phyloP scores from a whole-genome alignment of 495 filamentous ascomycete genomes.

The Durotheca rogersii region DNA sequence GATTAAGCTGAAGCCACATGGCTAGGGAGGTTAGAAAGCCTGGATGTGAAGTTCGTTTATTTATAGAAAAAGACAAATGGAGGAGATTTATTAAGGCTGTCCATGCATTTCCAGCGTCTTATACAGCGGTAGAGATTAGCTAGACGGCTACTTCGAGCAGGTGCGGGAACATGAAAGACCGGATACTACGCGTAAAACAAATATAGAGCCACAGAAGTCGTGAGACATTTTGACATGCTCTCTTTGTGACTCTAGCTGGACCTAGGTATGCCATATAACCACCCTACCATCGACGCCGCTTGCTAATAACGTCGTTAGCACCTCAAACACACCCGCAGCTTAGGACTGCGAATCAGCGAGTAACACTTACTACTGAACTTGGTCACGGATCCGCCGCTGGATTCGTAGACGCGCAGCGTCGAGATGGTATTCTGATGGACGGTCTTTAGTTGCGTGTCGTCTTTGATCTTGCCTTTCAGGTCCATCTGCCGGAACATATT shows the following conservation, averaged over 20 bases:
- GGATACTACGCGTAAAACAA: conserved; percentile 2
- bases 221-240: conserved; percentile 13
- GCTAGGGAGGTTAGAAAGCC: background rate
- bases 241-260: conserved; percentile 18
- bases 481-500: conserved; percentile 99
- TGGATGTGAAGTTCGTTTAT: conserved; percentile 1
- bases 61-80: conserved; percentile 3
- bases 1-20: conserved; percentile 6
- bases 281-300: conserved; percentile 94
- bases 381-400: conserved; percentile 59
- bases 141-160: conserved; percentile 8
- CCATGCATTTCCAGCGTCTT: conserved; percentile 5
- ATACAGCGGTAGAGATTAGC: conserved; percentile 1
- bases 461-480: conserved; percentile 83
- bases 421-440: conserved; percentile 96
- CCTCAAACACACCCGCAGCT: conserved; percentile 11
- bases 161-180: conserved; percentile 9
- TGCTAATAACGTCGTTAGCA: conserved; percentile 60
- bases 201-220: conserved; percentile 3
- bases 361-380: conserved; percentile 84
- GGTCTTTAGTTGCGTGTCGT: conserved; percentile 91
- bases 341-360: conserved; percentile 1
- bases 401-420: conserved; percentile 74
- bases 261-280: conserved; percentile 67
- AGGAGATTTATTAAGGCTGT: background rate